phyloP scores from a whole-genome alignment of 352 stramenopile genomes.

The Peronospora farinosa region DNA sequence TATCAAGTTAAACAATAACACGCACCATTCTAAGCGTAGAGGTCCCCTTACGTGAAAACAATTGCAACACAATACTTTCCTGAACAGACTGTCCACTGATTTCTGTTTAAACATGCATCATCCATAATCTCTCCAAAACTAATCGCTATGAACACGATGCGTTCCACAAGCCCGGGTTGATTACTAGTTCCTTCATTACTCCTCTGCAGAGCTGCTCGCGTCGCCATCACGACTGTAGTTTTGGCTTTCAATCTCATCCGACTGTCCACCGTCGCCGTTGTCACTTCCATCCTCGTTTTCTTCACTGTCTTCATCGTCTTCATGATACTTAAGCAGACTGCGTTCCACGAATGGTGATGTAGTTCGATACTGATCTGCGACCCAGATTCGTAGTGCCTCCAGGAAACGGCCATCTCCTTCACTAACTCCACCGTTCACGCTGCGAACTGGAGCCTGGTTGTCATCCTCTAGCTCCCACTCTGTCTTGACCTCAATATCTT shows the following conservation, averaged over 20 bases:
- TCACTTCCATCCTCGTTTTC: constrained; percentile 23
- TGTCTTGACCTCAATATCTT: constrained; percentile 81
- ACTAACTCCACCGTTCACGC: constrained; percentile 44
- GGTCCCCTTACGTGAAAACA: no score
- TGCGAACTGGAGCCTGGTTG: constrained; percentile 59
- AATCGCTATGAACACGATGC: constrained; percentile 48
- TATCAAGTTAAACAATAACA: no score
- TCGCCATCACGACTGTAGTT: constrained; percentile 2
- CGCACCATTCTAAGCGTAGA: no score
- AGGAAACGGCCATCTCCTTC: constrained; percentile 68
- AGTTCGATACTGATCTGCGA: constrained; percentile 79
- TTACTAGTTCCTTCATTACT: constrained; percentile 30
- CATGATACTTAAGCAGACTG: constrained; percentile 73
- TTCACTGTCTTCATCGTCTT: constrained; percentile 50
- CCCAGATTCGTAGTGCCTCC: constrained; percentile 80
- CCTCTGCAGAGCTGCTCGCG: constrained; percentile 2
- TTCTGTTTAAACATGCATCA: no score
- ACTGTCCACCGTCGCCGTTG: constrained; percentile 11
- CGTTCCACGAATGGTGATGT: constrained; percentile 82
- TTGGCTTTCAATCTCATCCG: constrained; percentile 9
- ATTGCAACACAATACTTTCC: no score
- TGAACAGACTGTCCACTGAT: no score
- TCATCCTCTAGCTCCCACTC: constrained; percentile 82
- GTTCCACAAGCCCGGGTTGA: constrained; percentile 45
- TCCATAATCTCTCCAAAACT: constrained; percentile 33